Conservation (phyloP, 108 stramenopile species). For the Seminavis robusta region DNA sequence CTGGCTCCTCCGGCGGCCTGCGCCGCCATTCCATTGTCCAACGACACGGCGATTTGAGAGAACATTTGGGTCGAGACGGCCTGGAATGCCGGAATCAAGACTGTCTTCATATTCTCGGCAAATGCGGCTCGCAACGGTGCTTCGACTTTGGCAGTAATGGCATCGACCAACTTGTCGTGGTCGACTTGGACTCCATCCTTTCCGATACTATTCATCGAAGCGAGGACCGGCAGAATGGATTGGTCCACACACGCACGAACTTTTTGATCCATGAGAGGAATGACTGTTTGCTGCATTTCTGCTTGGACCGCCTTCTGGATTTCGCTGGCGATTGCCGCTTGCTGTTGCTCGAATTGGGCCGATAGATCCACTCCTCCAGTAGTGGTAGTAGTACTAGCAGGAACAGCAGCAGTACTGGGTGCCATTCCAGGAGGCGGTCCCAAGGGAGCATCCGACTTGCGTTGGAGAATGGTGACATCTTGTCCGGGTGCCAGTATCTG, state of each 20-base stretch:
- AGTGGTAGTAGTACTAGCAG: background rate
- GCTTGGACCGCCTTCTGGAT: conserved; percentile 33
- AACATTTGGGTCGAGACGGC: conserved; percentile 68
- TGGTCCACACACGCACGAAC: conserved; percentile 35
- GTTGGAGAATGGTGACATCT: conserved; percentile 55
- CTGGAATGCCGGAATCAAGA: conserved; percentile 76
- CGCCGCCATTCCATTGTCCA: conserved; percentile 43
- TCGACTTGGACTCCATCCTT: conserved; percentile 46
- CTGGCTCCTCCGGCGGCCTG: conserved; percentile 3
- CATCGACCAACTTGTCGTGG: conserved; percentile 36
- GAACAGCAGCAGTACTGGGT: conserved; percentile 1
- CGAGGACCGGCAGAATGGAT: conserved; percentile 36
- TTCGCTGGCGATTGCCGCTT: conserved; percentile 21
- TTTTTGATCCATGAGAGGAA: conserved; percentile 39
- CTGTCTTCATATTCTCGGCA: conserved; percentile 52
- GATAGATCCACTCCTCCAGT: background rate
- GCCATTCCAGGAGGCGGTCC: background rate
- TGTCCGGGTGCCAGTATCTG: conserved; percentile 22
- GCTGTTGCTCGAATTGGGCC: conserved; percentile 30
- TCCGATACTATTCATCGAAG: conserved; percentile 41
- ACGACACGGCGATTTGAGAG: conserved; percentile 34
- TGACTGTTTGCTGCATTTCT: conserved; percentile 36
- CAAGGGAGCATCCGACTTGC: conserved; percentile 15
- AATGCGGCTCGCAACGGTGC: conserved; percentile 37
- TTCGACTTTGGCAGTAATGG: conserved; percentile 38